Evolutionary conservation across 1,284 basidiomycete genomes (phyloP).

Genomic region (Schizophyllum commune): DNA sequence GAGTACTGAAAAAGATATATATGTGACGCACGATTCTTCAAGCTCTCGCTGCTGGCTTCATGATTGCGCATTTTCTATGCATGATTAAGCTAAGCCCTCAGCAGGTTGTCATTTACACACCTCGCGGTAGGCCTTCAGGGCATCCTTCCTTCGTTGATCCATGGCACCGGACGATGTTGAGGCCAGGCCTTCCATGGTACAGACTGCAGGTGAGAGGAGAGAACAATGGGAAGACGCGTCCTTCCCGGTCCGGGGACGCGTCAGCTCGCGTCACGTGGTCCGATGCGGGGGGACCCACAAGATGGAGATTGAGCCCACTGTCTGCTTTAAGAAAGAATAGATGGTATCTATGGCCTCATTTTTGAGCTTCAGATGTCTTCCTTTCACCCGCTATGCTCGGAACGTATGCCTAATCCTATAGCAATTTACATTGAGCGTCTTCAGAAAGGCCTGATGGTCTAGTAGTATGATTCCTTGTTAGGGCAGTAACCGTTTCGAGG

Average conservation of each 20-base stretch:
- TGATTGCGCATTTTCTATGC: conserved; percentile 86
- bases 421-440: too few relatives aligned
- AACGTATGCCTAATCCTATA: too few relatives aligned
- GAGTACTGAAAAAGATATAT: not conserved
- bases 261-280: not conserved
- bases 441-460: too few relatives aligned
- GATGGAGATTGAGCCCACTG: too few relatives aligned
- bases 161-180: conserved; percentile 49
- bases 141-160: conserved; percentile 56
- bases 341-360: too few relatives aligned
- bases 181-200: conserved; percentile 41
- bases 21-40: conserved; percentile 72
- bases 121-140: conserved; percentile 62
- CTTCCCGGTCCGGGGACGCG: not conserved
- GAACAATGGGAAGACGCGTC: not conserved
- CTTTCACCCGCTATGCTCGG: too few relatives aligned
- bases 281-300: not conserved
- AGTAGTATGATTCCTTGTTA: too few relatives aligned
- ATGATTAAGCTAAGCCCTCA: conserved; percentile 10
- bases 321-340: too few relatives aligned
- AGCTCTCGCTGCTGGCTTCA: conserved; percentile 71
- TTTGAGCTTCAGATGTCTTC: too few relatives aligned
- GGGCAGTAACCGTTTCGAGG: conserved; percentile 32
- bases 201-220: not conserved
- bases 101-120: conserved; percentile 23